These are phyloP conservation scores for Mitosporidium daphniae DNA, from an alignment of 371 early-diverging fungal species.

Conservation along the genomic window DNA sequence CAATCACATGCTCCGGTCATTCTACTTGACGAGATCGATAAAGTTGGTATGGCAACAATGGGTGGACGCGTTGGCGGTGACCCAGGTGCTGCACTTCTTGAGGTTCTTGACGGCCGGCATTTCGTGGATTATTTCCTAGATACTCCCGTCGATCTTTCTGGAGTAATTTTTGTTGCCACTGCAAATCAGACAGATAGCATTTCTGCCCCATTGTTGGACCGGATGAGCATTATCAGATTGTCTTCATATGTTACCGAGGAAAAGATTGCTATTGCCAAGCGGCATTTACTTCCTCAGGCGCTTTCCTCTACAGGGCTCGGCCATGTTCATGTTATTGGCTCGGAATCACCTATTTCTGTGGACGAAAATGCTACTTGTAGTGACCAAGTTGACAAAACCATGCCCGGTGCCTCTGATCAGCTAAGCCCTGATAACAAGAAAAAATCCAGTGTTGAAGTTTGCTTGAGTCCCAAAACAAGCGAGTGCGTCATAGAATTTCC, in stretches of 20 bases:
- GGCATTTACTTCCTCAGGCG: conserved; percentile 44
- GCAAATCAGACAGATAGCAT: conserved; percentile 77
- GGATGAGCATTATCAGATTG: conserved; percentile 76
- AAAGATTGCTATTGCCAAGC: conserved; percentile 61
- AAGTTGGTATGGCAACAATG: conserved; percentile 68
- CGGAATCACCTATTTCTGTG: too few species aligned
- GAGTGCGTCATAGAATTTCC: too few species aligned
- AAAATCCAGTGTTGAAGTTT: too few species aligned
- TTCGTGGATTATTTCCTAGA: conserved; percentile 96
- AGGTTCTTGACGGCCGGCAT: conserved; percentile 78
- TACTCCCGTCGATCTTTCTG: conserved; percentile 68
- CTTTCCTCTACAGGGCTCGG: conserved; percentile 32
- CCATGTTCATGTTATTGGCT: too few species aligned
- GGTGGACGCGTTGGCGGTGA: conserved; percentile 83
- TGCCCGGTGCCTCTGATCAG: too few species aligned
- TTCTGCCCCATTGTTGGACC: conserved; percentile 67
- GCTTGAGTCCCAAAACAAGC: too few species aligned
- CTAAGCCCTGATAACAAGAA: too few species aligned
- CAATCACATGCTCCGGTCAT: conserved; percentile 79
- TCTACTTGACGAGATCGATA: conserved; percentile 45
- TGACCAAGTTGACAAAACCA: too few species aligned
- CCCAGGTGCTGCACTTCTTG: conserved; percentile 68
- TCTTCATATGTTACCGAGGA: conserved; percentile 82
- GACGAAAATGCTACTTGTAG: too few species aligned
- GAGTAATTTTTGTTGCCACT: conserved; percentile 78